phyloP scores from a whole-genome alignment of 2,329 filamentous ascomycete species.

The Aspergillus sp. region DNA sequence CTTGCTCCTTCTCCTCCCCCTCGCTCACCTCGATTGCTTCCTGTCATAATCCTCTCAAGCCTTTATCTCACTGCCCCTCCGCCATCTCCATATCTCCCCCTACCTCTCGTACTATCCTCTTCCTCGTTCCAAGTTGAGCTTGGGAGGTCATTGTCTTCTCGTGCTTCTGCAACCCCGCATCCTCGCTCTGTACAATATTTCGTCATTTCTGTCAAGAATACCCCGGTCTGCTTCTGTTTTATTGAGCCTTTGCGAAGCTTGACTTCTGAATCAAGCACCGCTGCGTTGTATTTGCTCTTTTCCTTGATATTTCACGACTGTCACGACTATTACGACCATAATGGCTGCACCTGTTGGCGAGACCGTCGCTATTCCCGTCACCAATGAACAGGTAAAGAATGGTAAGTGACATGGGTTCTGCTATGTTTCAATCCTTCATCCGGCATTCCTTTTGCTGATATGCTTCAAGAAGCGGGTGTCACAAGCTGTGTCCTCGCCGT shows the following conservation, averaged over 20 bases:
- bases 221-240: conserved; percentile 16
- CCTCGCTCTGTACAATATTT: conserved; percentile 14
- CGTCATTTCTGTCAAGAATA: conserved; percentile 17
- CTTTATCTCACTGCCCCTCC: conserved; percentile 16
- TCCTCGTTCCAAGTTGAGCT: conserved; percentile 22
- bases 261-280: conserved; percentile 10
- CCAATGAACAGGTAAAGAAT: conserved; percentile 30
- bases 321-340: conserved; percentile 27
- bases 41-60: conserved; percentile 16
- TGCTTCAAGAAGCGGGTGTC: conserved; percentile 28
- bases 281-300: conserved; percentile 27
- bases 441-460: neutral
- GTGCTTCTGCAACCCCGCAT: conserved; percentile 23
- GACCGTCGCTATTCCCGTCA: conserved; percentile 33
- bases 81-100: conserved; percentile 12
- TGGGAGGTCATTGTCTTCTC: conserved; percentile 14
- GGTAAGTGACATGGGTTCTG: conserved; percentile 25
- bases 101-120: conserved; percentile 18
- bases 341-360: conserved; percentile 28
- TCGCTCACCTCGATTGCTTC: conserved; percentile 20
- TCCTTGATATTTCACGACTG: conserved; percentile 26
- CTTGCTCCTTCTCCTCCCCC: conserved; percentile 15
- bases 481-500: conserved; percentile 28
- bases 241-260: conserved; percentile 9
- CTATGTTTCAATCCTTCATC: neutral